Percentiles rank a stretch among this genome's conserved stretches.
Evolutionary conservation across 768 basidiomycete species (phyloP).

Genomic region (Lactarius trivialis): DNA sequence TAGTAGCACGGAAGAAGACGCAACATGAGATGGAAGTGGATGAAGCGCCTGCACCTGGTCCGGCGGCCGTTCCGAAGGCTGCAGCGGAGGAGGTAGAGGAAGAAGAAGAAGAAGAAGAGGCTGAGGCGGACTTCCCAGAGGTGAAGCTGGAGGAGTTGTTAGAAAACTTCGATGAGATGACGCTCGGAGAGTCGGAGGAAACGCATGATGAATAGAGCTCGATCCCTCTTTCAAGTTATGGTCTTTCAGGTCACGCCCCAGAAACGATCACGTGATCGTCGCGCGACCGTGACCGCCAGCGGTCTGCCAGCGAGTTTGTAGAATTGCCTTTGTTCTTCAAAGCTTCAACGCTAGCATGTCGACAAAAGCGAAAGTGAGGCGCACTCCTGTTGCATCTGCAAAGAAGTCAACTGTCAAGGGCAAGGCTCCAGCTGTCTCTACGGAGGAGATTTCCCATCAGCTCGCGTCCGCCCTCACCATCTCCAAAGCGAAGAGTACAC

Average conservation of each 20-base stretch:
- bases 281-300: too few species aligned
- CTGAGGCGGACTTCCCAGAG: conserved; percentile 85
- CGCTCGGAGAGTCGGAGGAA: conserved; percentile 43
- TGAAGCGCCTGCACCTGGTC: conserved; percentile 30
- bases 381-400: background rate
- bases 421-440: background rate
- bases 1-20: conserved; percentile 37
- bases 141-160: conserved; percentile 78
- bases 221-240: too few species aligned
- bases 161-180: conserved; percentile 91
- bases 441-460: conserved; percentile 25
- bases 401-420: background rate
- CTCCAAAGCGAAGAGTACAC: conserved; percentile 23
- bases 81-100: too few species aligned
- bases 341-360: background rate
- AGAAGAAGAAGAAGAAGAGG: conserved; percentile 39
- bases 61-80: conserved; percentile 27
- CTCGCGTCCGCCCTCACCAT: conserved; percentile 27
- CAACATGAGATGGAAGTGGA: conserved; percentile 71
- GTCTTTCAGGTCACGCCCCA: background rate
- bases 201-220: conserved; percentile 14
- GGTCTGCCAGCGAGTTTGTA: background rate
- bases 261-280: conserved; percentile 3
- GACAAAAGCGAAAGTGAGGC: conserved; percentile 6
- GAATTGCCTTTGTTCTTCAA: background rate